Evolutionary conservation across 164 flowering plant species (phyloP).

Genomic region (Saururus chinensis): DNA sequence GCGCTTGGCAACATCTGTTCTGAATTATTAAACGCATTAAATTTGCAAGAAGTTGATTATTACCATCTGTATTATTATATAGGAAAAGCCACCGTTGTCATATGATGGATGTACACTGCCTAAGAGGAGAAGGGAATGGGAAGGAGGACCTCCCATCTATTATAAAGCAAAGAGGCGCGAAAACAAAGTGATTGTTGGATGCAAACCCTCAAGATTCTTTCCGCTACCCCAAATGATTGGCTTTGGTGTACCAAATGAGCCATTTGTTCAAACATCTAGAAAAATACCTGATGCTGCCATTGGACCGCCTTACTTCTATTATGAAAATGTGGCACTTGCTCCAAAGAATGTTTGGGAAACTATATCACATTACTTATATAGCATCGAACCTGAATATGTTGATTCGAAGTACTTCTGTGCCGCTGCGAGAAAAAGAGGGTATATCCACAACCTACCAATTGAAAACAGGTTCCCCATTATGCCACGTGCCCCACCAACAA

Average conservation of each 20-base stretch:
- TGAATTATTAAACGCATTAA: background rate
- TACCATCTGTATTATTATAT: background rate
- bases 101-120: background rate
- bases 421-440: constrained; percentile 83
- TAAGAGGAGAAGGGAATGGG: background rate
- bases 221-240: constrained; percentile 16
- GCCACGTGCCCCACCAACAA: constrained; percentile 67
- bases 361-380: constrained; percentile 62
- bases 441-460: constrained; percentile 83
- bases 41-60: background rate
- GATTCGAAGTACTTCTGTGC: constrained; percentile 84
- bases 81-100: background rate
- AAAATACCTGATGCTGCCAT: constrained; percentile 52
- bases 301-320: constrained; percentile 87
- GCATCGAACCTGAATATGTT: constrained; percentile 82
- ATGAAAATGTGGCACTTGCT: constrained; percentile 87
- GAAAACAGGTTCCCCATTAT: constrained; percentile 47
- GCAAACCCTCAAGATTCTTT: background rate
- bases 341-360: constrained; percentile 89
- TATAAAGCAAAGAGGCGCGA: constrained; percentile 8
- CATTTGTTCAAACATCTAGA: constrained; percentile 18
- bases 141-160: background rate
- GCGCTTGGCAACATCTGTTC: constrained; percentile 5
- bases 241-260: constrained; percentile 22
- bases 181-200: constrained; percentile 1